Evolutionary conservation across 108 stramenopile genomes (phyloP).

Genomic region (Cyclotella cryptica): DNA sequence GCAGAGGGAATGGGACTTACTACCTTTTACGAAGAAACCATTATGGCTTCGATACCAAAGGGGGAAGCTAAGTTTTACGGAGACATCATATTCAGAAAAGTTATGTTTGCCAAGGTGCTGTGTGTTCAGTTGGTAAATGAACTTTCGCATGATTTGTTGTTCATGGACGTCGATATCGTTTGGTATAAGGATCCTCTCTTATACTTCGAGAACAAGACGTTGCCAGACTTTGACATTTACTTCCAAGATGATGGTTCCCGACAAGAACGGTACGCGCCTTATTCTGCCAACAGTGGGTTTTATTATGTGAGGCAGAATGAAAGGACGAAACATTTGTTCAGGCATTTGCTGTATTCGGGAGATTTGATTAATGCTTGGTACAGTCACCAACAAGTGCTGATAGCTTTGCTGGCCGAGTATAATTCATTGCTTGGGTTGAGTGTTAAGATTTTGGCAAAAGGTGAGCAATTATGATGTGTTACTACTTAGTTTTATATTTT

Average conservation of each 20-base stretch:
- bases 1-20: constrained; percentile 52
- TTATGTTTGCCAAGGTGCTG: constrained; percentile 90
- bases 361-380: constrained; percentile 65
- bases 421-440: constrained; percentile 69
- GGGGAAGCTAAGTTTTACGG: constrained; percentile 69
- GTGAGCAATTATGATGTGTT: neutral
- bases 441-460: constrained; percentile 67
- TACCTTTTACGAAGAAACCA: constrained; percentile 56
- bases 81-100: constrained; percentile 66
- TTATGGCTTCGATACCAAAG: constrained; percentile 55
- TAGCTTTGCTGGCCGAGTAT: constrained; percentile 68
- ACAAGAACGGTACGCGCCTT: constrained; percentile 69
- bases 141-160: constrained; percentile 82
- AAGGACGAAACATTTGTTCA: constrained; percentile 67
- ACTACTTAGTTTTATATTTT: neutral
- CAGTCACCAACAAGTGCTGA: constrained; percentile 79
- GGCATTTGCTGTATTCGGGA: constrained; percentile 54
- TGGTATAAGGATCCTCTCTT: constrained; percentile 76
- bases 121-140: constrained; percentile 70
- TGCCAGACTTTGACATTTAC: constrained; percentile 46
- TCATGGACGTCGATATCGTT: constrained; percentile 84
- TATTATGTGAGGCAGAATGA: constrained; percentile 81
- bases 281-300: constrained; percentile 80
- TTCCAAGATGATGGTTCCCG: constrained; percentile 59
- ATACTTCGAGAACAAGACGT: constrained; percentile 51